phyloP scores from a whole-genome alignment of 805 yeast genomes.

The Myxozyma geophila region DNA sequence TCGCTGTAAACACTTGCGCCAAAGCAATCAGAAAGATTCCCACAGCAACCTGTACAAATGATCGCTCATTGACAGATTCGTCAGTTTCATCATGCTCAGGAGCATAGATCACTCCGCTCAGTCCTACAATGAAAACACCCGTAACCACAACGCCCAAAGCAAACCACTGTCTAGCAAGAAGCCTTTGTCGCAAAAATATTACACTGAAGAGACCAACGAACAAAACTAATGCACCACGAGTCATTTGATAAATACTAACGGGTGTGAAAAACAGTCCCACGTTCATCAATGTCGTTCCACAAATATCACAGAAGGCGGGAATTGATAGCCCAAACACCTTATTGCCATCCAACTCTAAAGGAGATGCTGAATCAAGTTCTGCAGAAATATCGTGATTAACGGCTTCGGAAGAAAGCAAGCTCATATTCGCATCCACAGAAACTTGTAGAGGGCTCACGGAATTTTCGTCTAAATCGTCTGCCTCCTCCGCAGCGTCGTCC shows the following conservation, averaged over 20 bases:
- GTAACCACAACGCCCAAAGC: constrained; percentile 64
- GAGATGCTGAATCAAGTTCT: neutral
- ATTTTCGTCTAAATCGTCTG: constrained; percentile 8
- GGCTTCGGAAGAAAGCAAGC: constrained; percentile 16
- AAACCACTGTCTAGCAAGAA: constrained; percentile 69
- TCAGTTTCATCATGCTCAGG: constrained; percentile 16
- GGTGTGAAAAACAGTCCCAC: constrained; percentile 76
- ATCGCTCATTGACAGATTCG: constrained; percentile 1
- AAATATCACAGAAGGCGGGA: constrained; percentile 73
- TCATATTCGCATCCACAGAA: constrained; percentile 14
- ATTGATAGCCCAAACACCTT: constrained; percentile 52
- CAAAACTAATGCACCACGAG: constrained; percentile 75
- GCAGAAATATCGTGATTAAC: neutral
- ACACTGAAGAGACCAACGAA: constrained; percentile 77
- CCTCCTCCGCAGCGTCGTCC: neutral
- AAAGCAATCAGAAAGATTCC: constrained; percentile 64
- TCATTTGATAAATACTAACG: constrained; percentile 82
- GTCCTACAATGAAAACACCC: constrained; percentile 75
- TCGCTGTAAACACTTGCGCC: constrained; percentile 71
- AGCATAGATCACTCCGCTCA: constrained; percentile 58
- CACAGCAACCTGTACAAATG: constrained; percentile 43
- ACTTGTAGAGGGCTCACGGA: constrained; percentile 3
- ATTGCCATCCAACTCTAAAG: constrained; percentile 33
- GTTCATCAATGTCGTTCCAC: constrained; percentile 76
- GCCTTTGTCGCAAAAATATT: constrained; percentile 58